Evolutionary conservation across 176 grass and related monocot species (phyloP).

Genomic region (Carex littledalei): DNA sequence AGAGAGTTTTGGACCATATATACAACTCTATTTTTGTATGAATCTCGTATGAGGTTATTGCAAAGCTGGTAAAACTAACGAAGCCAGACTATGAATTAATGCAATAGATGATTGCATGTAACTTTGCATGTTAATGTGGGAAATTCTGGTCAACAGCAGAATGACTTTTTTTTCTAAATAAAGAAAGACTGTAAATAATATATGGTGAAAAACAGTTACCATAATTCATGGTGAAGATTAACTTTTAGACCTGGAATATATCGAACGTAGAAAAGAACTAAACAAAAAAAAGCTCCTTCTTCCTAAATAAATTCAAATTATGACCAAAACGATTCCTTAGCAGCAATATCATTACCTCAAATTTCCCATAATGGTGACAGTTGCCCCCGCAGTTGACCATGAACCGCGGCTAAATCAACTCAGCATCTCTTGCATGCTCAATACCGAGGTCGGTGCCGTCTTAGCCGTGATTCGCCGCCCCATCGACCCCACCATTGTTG

Average conservation of each 20-base stretch:
- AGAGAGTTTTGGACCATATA: too few relatives aligned
- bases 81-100: too few relatives aligned
- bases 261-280: neutral
- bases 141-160: too few relatives aligned
- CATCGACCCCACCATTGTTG: constrained; percentile 39
- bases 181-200: neutral
- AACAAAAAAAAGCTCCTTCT: neutral
- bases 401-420: constrained; percentile 46
- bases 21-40: too few relatives aligned
- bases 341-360: neutral
- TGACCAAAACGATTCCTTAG: neutral
- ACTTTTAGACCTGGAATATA: neutral
- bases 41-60: too few relatives aligned
- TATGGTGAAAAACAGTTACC: neutral
- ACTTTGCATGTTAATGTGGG: too few relatives aligned
- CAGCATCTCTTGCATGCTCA: constrained; percentile 95
- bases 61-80: too few relatives aligned
- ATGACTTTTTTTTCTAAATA: neutral
- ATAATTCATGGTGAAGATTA: neutral
- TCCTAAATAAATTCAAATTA: neutral
- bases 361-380: neutral
- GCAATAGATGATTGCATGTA: too few relatives aligned
- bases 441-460: constrained; percentile 75
- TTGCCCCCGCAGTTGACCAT: neutral
- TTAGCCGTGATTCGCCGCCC: constrained; percentile 79